Percentiles rank a stretch among this genome's conserved stretches.
These are phyloP conservation scores for Cercospora janseana DNA, from an alignment of 2,329 filamentous ascomycete genomes.

Conservation along the genomic window DNA sequence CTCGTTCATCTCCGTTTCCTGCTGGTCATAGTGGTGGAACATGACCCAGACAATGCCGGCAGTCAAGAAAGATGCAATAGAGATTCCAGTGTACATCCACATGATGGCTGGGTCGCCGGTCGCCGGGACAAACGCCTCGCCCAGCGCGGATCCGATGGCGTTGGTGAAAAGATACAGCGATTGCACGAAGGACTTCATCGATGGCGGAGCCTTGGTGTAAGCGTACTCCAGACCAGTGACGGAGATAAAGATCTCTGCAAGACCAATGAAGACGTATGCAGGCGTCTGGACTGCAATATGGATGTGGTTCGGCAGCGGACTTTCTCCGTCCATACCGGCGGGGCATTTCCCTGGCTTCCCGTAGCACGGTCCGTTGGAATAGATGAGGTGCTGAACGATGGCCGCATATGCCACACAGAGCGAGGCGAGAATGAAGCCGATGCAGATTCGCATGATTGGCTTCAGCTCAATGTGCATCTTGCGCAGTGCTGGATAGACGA, in stretches of 20 bases:
- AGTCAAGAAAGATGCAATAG: constrained; percentile 25
- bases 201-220: constrained; percentile 48
- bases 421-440: constrained; percentile 54
- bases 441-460: constrained; percentile 55
- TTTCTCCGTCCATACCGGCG: constrained; percentile 36
- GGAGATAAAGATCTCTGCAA: constrained; percentile 49
- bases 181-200: constrained; percentile 52
- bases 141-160: constrained; percentile 59
- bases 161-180: constrained; percentile 61
- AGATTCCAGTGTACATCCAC: constrained; percentile 54
- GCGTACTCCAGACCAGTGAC: constrained; percentile 50
- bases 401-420: constrained; percentile 56
- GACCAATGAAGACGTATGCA: constrained; percentile 47
- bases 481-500: constrained; percentile 49
- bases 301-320: constrained; percentile 42
- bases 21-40: constrained; percentile 45
- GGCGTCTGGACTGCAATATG: constrained; percentile 49
- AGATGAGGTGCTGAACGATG: constrained; percentile 58
- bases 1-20: constrained; percentile 53
- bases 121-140: constrained; percentile 59
- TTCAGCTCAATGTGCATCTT: constrained; percentile 42
- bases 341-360: constrained; percentile 42
- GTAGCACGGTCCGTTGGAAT: constrained; percentile 54
- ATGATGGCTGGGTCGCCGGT: constrained; percentile 63
- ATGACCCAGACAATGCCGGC: constrained; percentile 33